These are phyloP conservation scores for Luzula sylvatica DNA, from an alignment of 176 grass and related monocot genomes.

Conservation along the genomic window DNA sequence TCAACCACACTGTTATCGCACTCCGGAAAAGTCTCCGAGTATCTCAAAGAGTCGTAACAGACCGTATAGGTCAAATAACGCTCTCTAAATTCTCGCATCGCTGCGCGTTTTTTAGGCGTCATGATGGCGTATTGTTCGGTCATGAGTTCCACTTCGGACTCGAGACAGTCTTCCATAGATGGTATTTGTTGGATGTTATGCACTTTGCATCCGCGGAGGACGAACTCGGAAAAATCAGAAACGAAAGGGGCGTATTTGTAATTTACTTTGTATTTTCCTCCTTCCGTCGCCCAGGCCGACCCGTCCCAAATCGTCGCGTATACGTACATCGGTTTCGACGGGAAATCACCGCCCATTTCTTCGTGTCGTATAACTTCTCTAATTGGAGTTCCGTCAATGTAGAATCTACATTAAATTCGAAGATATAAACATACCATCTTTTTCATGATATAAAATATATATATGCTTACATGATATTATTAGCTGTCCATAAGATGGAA, in stretches of 20 bases:
- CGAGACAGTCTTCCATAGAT: conserved; percentile 33
- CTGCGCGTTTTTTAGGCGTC: conserved; percentile 44
- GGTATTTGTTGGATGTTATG: not conserved
- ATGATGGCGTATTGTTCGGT: conserved; percentile 50
- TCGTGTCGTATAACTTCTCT: conserved; percentile 46
- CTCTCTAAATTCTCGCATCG: conserved; percentile 60
- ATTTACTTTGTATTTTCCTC: conserved; percentile 53
- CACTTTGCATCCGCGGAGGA: conserved; percentile 41
- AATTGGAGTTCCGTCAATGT: conserved; percentile 57
- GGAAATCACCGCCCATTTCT: conserved; percentile 59
- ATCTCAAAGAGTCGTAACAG: conserved; percentile 64
- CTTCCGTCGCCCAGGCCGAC: conserved; percentile 74
- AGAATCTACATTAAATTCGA: conserved; percentile 37
- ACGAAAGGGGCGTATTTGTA: conserved; percentile 65
- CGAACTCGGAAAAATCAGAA: conserved; percentile 44
- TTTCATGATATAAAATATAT: not conserved
- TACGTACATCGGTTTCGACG: conserved; percentile 80
- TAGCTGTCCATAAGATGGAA: conserved; percentile 76
- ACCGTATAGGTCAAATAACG: conserved; percentile 53
- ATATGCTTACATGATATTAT: conserved; percentile 34
- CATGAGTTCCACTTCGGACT: conserved; percentile 41
- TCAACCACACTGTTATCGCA: conserved; percentile 40
- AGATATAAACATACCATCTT: not conserved
- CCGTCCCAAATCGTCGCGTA: conserved; percentile 97
- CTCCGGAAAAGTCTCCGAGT: conserved; percentile 59